A percentile compares a stretch with the other conserved stretches of the same genome.
Conservation (phyloP, 176 grass and related monocot genomes). For the Aechmea fasciata region DNA sequence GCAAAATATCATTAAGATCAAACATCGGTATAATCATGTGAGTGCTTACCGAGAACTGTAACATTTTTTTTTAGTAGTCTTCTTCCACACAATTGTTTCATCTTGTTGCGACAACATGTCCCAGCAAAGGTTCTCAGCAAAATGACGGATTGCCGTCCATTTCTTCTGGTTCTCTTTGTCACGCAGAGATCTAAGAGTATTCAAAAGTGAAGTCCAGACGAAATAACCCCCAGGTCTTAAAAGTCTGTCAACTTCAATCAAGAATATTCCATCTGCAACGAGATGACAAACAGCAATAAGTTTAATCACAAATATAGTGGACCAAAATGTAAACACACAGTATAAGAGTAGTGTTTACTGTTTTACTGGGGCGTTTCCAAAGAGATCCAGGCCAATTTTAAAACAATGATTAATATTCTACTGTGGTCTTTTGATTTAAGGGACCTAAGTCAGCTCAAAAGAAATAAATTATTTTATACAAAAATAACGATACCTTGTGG, state of each 20-base stretch:
- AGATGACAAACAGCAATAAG: conserved; percentile 6
- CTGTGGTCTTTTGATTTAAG: neutral
- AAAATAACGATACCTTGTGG: neutral
- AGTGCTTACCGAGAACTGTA: conserved; percentile 61
- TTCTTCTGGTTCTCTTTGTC: conserved; percentile 98
- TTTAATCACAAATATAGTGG: neutral
- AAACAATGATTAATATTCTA: neutral
- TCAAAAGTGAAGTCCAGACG: conserved; percentile 82
- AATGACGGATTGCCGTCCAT: conserved; percentile 55
- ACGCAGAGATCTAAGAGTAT: conserved; percentile 74
- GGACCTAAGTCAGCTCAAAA: neutral
- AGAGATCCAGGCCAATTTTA: neutral
- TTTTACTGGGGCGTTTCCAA: neutral
- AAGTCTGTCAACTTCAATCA: conserved; percentile 95
- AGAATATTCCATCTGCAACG: conserved; percentile 74
- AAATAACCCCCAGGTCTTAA: conserved; percentile 96
- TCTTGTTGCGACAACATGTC: conserved; percentile 98
- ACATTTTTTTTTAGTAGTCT: conserved; percentile 66
- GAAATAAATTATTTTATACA: neutral
- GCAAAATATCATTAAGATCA: neutral
- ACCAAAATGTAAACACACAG: too few relatives aligned
- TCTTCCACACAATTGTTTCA: conserved; percentile 98
- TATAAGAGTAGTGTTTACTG: neutral
- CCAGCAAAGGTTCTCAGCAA: conserved; percentile 77
- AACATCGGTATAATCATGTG: neutral